Base-by-base conservation (phyloP, 2,329 filamentous ascomycete species). In the Cladophialophora bantiana region DNA sequence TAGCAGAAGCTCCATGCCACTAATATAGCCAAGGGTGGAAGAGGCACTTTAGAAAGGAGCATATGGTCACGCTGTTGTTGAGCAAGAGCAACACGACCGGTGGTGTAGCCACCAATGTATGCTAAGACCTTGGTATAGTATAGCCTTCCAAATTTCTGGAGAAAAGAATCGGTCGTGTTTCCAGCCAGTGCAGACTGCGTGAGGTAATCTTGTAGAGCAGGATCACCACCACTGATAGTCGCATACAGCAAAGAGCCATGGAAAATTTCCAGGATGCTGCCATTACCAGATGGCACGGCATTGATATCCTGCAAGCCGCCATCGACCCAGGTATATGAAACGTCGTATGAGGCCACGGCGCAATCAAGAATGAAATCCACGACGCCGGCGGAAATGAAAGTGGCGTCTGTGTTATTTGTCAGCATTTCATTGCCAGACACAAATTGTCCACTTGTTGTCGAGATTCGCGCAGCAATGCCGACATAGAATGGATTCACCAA, bases 211-310 rank as follows among this genome's bases (percentile, higher is more conserved):
- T 70, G 68, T 4, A 70, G 40, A 34, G 48, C 52, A 36, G 40
- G 58, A 34, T 53, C 59, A 18, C 36, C 48, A 2, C 59, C 63
- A 50, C 42, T 62, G 54, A 66, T 34, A 6, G 35, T 61, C 15
- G 40, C 15, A 35, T 68, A 66, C 12, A 58, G 13, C 32, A 50
- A 40, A 18, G 45, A 40, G 20, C 66, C 68, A 32, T 68, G 66
- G 32, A 35, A 70, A 18, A 70, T 64, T 26, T 70, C 66, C 31
- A 66, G 40, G 32, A 68, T 20, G 50, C 66, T 68, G 32, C 68
- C 68, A 35, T 70, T 68, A 4, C 26, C 20, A n/a, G 59, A 57
- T 20, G 58, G 53, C 20, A 55, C 59, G 3, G 50, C 20, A 7
- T 36, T 34, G n/a, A 67, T 58, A 36, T 40, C 45, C 26, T 62